Conservation (phyloP, 306 rosid species). For the Pyrus pyrifolia region DNA sequence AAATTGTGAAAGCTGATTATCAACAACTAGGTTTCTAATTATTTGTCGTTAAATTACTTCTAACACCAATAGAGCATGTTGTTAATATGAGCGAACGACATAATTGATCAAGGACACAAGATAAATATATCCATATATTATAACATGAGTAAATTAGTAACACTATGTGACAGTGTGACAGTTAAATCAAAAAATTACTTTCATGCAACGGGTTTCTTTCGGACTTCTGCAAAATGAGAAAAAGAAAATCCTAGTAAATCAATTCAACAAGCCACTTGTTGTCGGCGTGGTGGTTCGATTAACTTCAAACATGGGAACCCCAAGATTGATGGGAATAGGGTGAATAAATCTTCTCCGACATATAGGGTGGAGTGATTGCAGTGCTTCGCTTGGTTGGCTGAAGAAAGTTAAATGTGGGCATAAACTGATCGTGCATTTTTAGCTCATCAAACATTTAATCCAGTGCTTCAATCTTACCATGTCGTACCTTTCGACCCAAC, state of each 20-base stretch:
- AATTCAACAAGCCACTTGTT: slow-evolving; percentile 1
- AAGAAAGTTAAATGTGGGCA: neutral
- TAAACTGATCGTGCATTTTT: neutral
- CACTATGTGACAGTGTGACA: too few relatives aligned
- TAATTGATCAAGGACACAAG: neutral
- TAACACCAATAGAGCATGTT: neutral
- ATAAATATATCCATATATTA: too few relatives aligned
- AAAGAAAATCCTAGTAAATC: neutral
- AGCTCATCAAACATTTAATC: neutral
- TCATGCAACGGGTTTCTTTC: neutral
- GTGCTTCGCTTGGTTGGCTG: slow-evolving; percentile 8
- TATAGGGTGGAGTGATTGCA: neutral
- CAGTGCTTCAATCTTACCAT: neutral
- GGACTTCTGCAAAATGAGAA: neutral
- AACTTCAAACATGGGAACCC: slow-evolving; percentile 11
- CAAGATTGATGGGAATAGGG: neutral
- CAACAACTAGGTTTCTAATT: neutral
- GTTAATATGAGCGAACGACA: neutral
- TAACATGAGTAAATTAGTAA: too few relatives aligned
- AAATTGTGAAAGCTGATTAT: neutral
- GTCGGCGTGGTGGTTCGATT: neutral
- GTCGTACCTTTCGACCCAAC: slow-evolving; percentile 12
- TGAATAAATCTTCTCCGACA: neutral
- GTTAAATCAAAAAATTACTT: neutral
- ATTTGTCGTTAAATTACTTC: neutral